Evolutionary conservation across 495 filamentous ascomycete species (phyloP), one percentile per base, ranked within the genome.

Genomic region (Hypoxylon intermedium): DNA sequence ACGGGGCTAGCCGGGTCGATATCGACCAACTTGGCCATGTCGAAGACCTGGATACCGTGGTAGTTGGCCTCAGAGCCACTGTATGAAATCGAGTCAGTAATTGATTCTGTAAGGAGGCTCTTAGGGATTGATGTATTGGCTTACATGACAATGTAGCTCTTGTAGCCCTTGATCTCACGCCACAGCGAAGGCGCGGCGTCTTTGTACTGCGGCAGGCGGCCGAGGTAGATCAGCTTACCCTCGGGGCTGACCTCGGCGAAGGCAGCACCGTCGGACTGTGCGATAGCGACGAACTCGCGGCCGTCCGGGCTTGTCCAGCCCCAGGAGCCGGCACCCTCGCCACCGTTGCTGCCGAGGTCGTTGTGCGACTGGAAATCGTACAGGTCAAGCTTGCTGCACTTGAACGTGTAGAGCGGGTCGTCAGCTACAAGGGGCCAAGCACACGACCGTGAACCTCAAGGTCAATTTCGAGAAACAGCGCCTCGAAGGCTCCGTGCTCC

Each of bases 221-320:
- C 83, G 5, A 86, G 74, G 54, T 86, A 86, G 34, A 74, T 59
- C 9, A 86, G 65, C 43, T 78, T 76, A n/a, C 83, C 83, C 33
- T 71, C 67, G 12, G 68, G 21, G 49, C 66, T 75, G 59, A 85
- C 74, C 65, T 86, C 82, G 15, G 79, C 77, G 54, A 86, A 86
- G 0, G 84, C 77, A 1, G 84, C 67, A 12, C 83, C 84, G 48
- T 86, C 84, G 21, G 73, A 73, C 58, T 86, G 83, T 1, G 76
- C 83, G 34, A 86, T 76, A 26, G 79, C 82, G 20, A 82, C 74
- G 65, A 86, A 80, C 53, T 86, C 83, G 9, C 83, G 78, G n/a
- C 82, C 83, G n/a, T 77, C 72, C 0, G 65, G 60, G 6, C 77
- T 82, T 0, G 84, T 85, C 83, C 84, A 85, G 1, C 82, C 83